Conservation (phyloP, 2,329 filamentous ascomycete species). For the Colletotrichum salicis region DNA sequence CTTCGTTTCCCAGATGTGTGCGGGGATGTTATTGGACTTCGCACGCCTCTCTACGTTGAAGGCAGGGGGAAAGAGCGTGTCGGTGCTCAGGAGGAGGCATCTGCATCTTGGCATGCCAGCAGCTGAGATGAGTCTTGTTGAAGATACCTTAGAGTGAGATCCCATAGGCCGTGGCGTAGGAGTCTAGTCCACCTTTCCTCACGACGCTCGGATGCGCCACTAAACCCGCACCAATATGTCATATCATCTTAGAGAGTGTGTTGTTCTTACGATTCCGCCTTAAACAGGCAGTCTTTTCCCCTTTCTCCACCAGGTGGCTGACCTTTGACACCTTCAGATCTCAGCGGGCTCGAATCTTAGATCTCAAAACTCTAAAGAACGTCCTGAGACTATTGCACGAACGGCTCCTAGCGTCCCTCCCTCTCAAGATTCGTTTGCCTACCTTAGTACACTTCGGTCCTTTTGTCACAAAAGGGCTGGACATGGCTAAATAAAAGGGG, state of each 20-base stretch:
- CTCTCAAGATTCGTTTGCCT: neutral
- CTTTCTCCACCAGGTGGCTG: conserved; percentile 12
- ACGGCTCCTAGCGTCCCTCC: neutral
- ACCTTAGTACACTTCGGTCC: neutral
- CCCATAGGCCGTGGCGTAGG: neutral
- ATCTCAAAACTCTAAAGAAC: conserved; percentile 16
- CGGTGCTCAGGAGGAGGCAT: neutral
- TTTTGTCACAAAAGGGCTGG: neutral
- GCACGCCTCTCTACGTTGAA: neutral
- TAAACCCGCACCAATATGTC: conserved; percentile 3
- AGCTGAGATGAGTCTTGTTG: neutral
- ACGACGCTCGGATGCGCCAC: conserved; percentile 23
- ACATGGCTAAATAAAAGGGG: conserved; percentile 2
- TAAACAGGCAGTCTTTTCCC: neutral
- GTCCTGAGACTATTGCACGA: conserved; percentile 12
- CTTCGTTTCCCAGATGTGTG: no score
- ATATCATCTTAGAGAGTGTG: neutral
- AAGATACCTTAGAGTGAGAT: no score
- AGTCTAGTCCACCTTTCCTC: neutral
- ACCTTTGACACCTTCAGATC: conserved; percentile 16
- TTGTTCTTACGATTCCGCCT: neutral
- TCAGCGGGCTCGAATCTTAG: conserved; percentile 2
- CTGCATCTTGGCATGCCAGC: no score
- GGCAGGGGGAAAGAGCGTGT: neutral
- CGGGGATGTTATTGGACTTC: no score